phyloP scores from a whole-genome alignment of 208 protist genomes.

The Tritrichomonas musculus region DNA sequence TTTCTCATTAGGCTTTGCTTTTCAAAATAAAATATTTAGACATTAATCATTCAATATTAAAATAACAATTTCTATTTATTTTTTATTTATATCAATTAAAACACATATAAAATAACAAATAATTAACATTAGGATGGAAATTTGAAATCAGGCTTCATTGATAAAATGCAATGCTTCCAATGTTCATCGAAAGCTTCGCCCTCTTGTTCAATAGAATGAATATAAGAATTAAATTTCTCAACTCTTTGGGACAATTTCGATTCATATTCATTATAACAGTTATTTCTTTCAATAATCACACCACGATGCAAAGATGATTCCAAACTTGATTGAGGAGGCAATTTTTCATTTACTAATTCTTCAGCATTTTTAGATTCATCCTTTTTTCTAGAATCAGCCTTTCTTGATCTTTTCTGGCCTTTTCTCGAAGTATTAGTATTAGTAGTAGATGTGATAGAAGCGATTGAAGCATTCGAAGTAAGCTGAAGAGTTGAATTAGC shows the following conservation, averaged over 20 bases:
- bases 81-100: too few relatives aligned
- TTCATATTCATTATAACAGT: background rate
- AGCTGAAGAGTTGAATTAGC: background rate
- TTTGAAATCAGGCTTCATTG: background rate
- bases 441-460: too few relatives aligned
- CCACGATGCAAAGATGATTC: background rate
- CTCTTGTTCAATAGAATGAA: background rate
- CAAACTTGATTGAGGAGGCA: background rate
- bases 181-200: background rate
- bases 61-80: too few relatives aligned
- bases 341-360: too few relatives aligned
- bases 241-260: background rate
- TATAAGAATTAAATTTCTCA: background rate
- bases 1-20: too few relatives aligned
- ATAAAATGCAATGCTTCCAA: background rate
- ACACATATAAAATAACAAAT: too few relatives aligned
- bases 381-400: background rate
- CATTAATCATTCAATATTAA: too few relatives aligned
- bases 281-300: background rate
- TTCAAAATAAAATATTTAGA: too few relatives aligned
- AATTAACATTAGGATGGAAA: too few relatives aligned
- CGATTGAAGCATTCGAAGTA: too few relatives aligned
- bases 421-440: too few relatives aligned
- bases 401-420: background rate
- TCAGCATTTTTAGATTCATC: background rate